Percentiles rank a stretch among this genome's conserved stretches.
phyloP scores from a whole-genome alignment of 192 early-diverging fungal genomes.

The Backusella sp. region DNA sequence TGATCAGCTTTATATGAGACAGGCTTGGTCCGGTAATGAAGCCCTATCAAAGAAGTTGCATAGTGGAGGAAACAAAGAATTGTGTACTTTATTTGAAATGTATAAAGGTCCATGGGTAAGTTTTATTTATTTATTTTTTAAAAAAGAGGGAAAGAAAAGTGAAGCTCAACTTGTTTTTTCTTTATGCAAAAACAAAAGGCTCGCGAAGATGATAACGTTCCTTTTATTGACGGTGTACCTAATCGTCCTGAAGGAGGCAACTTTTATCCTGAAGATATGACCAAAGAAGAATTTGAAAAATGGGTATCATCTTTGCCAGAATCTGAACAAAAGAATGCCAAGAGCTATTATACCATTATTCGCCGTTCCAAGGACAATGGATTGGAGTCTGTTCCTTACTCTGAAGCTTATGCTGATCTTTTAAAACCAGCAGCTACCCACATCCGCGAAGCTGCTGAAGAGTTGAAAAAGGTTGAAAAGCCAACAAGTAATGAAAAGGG shows the following conservation, averaged over 20 bases:
- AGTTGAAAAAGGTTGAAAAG: conserved; percentile 53
- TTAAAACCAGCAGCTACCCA: conserved; percentile 51
- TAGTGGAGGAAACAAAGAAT: conserved; percentile 39
- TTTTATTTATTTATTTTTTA: not conserved
- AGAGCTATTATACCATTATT: conserved; percentile 65
- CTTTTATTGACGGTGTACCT: conserved; percentile 48
- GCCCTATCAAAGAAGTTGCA: conserved; percentile 49
- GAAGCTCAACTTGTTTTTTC: not conserved
- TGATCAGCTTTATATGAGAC: conserved; percentile 60
- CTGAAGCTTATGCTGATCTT: conserved; percentile 56
- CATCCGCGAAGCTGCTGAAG: conserved; percentile 53
- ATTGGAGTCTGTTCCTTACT: conserved; percentile 43
- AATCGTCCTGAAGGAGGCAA: conserved; percentile 56
- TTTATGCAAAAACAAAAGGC: conserved; percentile 31
- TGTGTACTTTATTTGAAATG: conserved; percentile 54
- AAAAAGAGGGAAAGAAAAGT: not conserved
- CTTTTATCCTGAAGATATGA: conserved; percentile 75
- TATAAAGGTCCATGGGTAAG: conserved; percentile 69
- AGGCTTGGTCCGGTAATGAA: conserved; percentile 64
- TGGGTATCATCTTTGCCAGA: conserved; percentile 51
- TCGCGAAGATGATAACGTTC: conserved; percentile 48
- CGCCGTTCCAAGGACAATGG: conserved; percentile 33
- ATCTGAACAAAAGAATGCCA: conserved; percentile 49
- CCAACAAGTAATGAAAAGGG: not conserved
- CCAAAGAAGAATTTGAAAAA: conserved; percentile 54